Evolutionary conservation across 306 rosid genomes (phyloP).

Genomic region (Acacia confusa): DNA sequence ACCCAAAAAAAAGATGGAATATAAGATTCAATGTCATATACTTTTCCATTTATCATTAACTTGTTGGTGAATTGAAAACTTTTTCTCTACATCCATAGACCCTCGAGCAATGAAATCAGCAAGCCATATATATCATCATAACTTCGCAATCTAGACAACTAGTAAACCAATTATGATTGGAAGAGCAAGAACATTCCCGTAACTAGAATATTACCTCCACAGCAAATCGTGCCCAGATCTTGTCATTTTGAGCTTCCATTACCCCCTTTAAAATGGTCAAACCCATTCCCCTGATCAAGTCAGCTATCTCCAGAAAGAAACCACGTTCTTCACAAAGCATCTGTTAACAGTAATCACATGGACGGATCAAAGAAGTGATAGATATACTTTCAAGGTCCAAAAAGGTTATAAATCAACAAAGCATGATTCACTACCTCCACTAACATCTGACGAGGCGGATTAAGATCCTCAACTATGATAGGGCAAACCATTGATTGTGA

Average conservation of each 20-base stretch:
- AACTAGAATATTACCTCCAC: slow-evolving; percentile 73
- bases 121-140: background rate
- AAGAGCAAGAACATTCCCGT: background rate
- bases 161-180: background rate
- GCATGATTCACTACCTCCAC: slow-evolving; percentile 67
- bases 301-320: slow-evolving; percentile 91
- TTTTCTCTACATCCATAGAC: background rate
- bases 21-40: background rate
- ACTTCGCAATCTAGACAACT: background rate
- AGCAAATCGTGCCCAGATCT: slow-evolving; percentile 95
- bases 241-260: slow-evolving; percentile 87
- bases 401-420: background rate
- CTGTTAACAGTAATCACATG: slow-evolving; percentile 39
- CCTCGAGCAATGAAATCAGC: background rate
- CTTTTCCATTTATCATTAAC: background rate
- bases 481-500: slow-evolving; percentile 88
- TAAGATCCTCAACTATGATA: slow-evolving; percentile 91
- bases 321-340: slow-evolving; percentile 98
- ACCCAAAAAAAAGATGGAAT: background rate
- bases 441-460: slow-evolving; percentile 92
- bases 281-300: slow-evolving; percentile 84
- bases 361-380: background rate
- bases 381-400: background rate
- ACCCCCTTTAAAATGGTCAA: slow-evolving; percentile 91
- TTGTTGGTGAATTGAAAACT: background rate